These are phyloP conservation scores for Sanghuangporus sanghuang DNA, from an alignment of 1,284 basidiomycete genomes.

Conservation along the genomic window DNA sequence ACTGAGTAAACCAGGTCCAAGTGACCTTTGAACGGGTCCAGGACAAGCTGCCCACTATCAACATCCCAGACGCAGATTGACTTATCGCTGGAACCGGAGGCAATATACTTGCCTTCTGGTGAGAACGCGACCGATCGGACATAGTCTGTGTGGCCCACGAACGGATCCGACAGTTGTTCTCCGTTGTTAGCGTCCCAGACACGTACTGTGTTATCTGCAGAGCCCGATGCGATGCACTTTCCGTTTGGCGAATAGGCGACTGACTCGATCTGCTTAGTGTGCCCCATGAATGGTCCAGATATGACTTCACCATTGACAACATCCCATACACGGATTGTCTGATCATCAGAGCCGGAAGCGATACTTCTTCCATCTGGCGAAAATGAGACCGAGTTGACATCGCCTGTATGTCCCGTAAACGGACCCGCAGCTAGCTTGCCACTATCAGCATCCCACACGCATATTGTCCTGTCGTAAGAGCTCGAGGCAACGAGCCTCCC, in stretches of 20 bases:
- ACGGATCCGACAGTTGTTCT: no score
- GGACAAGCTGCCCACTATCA: not conserved
- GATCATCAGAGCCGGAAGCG: no score
- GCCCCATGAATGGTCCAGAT: not conserved
- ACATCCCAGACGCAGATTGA: not conserved
- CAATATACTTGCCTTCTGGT: not conserved
- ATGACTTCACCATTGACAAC: not conserved
- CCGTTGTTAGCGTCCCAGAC: not conserved
- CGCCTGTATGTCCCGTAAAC: not conserved
- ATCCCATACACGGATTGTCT: not conserved
- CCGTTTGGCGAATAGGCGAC: not conserved
- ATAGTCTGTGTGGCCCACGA: not conserved
- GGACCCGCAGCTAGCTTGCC: not conserved
- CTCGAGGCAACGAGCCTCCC: not conserved
- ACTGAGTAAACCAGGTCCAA: not conserved
- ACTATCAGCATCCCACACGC: not conserved
- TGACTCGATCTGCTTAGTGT: not conserved
- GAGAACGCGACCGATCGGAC: not conserved
- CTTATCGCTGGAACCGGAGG: not conserved
- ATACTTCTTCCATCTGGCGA: no score
- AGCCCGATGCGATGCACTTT: not conserved
- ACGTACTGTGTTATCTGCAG: not conserved
- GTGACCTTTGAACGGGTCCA: not conserved
- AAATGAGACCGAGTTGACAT: no score
- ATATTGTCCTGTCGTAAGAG: not conserved